phyloP scores from a whole-genome alignment of 257 asterid genomes.

The Craterostigma plantagineum region DNA sequence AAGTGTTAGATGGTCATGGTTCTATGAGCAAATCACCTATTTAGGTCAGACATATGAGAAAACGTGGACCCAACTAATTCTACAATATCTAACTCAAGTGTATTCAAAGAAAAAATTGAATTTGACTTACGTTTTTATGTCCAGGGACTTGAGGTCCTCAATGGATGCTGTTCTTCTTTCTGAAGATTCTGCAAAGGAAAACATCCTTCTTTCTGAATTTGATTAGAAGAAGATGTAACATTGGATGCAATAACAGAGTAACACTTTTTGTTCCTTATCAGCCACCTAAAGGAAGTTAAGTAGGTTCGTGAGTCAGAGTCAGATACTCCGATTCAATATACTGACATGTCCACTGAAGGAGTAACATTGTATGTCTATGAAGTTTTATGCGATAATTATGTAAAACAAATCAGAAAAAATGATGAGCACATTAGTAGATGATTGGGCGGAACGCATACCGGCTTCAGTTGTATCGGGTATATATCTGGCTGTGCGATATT shows the following conservation, averaged over 20 bases:
- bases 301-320: no score
- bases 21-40: no score
- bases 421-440: constrained; percentile 5
- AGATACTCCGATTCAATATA: no score
- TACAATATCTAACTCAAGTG: background rate
- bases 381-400: constrained; percentile 5
- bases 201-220: no score
- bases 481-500: constrained; percentile 82
- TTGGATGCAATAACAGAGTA: no score
- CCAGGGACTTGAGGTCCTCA: constrained; percentile 1
- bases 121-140: background rate
- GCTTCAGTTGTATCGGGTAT: constrained; percentile 77
- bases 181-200: constrained; percentile 2
- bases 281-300: no score
- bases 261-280: no score
- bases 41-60: no score
- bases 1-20: no score
- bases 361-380: background rate
- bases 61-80: no score
- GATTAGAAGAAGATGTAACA: no score
- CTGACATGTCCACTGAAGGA: no score
- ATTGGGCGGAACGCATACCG: constrained; percentile 7
- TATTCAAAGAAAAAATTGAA: background rate
- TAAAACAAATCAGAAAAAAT: constrained; percentile 6
- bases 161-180: constrained; percentile 2